Evolutionary conservation across 352 stramenopile species (phyloP).

Genomic region (Phytophthora pinifolia): DNA sequence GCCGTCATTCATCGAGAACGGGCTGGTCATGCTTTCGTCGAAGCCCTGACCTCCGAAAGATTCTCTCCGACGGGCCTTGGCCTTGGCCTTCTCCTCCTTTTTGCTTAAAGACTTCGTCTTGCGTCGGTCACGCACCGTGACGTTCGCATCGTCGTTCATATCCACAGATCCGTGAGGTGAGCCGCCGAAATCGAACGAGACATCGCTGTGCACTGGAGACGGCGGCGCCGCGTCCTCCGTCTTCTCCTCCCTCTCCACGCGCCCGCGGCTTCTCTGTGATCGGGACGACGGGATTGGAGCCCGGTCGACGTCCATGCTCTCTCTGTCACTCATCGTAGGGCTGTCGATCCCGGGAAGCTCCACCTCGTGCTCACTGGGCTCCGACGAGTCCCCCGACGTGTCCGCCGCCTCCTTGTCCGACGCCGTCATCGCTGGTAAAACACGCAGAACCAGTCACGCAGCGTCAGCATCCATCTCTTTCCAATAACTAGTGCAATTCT

Average conservation of each 20-base stretch:
- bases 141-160: conserved; percentile 25
- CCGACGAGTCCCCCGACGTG: conserved; percentile 44
- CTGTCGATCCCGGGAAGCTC: conserved; percentile 40
- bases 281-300: conserved; percentile 26
- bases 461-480: conserved; percentile 3
- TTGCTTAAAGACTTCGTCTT: conserved; percentile 23
- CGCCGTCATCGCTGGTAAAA: conserved; percentile 29
- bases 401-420: conserved; percentile 48
- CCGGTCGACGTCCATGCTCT: conserved; percentile 32
- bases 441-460: conserved; percentile 1
- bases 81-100: conserved; percentile 21
- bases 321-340: conserved; percentile 33
- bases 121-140: conserved; percentile 27
- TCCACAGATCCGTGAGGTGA: conserved; percentile 34
- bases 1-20: conserved; percentile 61
- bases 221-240: conserved; percentile 13
- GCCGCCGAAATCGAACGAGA: conserved; percentile 46
- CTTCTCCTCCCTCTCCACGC: conserved; percentile 22
- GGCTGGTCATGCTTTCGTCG: conserved; percentile 43
- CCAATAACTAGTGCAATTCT: background rate
- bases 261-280: conserved; percentile 23
- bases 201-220: conserved; percentile 29
- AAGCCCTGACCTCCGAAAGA: conserved; percentile 48
- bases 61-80: conserved; percentile 35
- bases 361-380: conserved; percentile 49